Base-by-base conservation (phyloP, 768 basidiomycete species). In the Rhodotorula babjevae region DNA sequence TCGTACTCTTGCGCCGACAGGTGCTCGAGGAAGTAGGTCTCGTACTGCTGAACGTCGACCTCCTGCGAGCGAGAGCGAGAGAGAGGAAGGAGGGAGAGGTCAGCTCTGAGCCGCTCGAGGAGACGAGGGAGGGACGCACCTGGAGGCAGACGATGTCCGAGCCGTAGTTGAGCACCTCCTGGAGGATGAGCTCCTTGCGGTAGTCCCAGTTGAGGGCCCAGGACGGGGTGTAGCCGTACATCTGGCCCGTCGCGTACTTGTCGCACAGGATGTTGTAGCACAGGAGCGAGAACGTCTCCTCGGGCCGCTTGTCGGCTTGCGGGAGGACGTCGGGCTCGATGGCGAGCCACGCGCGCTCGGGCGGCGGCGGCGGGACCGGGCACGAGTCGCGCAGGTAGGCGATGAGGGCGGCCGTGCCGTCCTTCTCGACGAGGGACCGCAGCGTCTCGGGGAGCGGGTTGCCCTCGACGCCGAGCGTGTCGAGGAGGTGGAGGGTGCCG, bases 191-290 rank as follows among this genome's bases (percentile, higher is more conserved):
- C 65, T 91, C 90, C 81, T 91, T 93, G 71, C 96, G 87, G 79
- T 93, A 97, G 58, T 89, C 87, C 96, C 96, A 99, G n/a, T 87
- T 84, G 52, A 99, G 84, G 0, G 96, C 96, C 95, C 96, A 98
- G 1, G 88, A 85, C 2, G 96, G 96, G 0, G 96, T 98, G 81
- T 99, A 99, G 2, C 92, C 93, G 80, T 98, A 99, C 80, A 94
- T 81, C 75, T 87, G 84, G 77, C 89, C 87, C 44, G 94, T 93
- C 23, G 96, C 96, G 77, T 87, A 90, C 79, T 87, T 87, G 79
- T 95, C 91, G 81, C 91, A 94, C 19, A 99, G 87, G 73, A 98
- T 93, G 82, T 99, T 99, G 85, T 92, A 97, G 80, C 86, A 90
- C 27, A 97, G 83, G 44, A 91, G 85, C 61, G 86, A 89, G 82